Evolutionary conservation across 306 rosid species (phyloP).

Genomic region (Medicago truncatula): DNA sequence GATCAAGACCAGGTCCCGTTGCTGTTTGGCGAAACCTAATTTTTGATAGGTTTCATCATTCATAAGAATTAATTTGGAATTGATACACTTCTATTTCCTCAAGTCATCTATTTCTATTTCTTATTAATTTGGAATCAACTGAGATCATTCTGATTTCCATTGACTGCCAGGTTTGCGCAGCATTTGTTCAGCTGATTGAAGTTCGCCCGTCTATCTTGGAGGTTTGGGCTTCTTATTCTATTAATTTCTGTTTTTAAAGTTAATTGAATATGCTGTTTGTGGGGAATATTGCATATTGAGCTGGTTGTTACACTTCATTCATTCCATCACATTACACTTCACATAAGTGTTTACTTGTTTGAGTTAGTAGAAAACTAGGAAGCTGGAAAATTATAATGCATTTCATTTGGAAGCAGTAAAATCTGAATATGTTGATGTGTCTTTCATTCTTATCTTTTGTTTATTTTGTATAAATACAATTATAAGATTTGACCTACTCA

Average conservation of each 20-base stretch:
- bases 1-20: conserved; percentile 20
- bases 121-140: conserved; percentile 41
- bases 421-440: conserved; percentile 16
- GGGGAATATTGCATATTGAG: conserved; percentile 27
- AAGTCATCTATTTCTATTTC: conserved; percentile 19
- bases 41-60: conserved; percentile 12
- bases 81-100: conserved; percentile 9
- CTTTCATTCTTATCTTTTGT: conserved; percentile 25
- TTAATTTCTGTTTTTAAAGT: conserved; percentile 14
- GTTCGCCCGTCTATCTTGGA: conserved; percentile 90
- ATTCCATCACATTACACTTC: conserved; percentile 23
- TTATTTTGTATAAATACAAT: conserved; percentile 20
- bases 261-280: conserved; percentile 24
- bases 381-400: conserved; percentile 20
- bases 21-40: conserved; percentile 12
- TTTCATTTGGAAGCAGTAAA: conserved; percentile 18
- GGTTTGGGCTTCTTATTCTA: conserved; percentile 57
- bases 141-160: conserved; percentile 39
- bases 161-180: conserved; percentile 85
- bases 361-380: conserved; percentile 10
- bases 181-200: conserved; percentile 98
- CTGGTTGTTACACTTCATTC: conserved; percentile 19
- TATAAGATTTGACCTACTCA: conserved; percentile 16
- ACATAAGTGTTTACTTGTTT: conserved; percentile 8
- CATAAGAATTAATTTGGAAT: background rate